phyloP scores from a whole-genome alignment of 2,329 filamentous ascomycete genomes.

The Onygenales sp. region DNA sequence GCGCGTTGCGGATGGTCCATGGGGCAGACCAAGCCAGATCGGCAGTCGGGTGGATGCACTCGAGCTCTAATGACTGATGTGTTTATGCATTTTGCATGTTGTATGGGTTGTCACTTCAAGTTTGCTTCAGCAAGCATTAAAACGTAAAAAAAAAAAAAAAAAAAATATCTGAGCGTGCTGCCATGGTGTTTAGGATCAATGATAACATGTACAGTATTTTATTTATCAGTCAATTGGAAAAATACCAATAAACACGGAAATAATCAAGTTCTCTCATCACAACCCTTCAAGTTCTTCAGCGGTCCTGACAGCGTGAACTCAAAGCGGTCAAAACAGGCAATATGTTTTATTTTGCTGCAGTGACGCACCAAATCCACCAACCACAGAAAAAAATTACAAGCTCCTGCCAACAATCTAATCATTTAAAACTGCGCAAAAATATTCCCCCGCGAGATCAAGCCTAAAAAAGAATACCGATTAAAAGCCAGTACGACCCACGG shows the following conservation, averaged over 20 bases:
- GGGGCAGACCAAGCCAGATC: conserved; percentile 25
- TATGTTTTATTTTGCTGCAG: background rate
- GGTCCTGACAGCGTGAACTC: background rate
- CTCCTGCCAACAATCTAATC: background rate
- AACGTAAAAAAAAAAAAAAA: background rate
- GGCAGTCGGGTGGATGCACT: conserved; percentile 27
- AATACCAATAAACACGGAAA: too few relatives aligned
- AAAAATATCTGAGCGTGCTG: too few relatives aligned
- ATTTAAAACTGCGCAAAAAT: background rate
- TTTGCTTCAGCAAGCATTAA: background rate
- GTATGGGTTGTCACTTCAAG: too few relatives aligned
- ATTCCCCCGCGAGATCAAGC: background rate
- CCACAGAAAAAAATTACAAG: background rate
- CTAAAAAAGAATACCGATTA: too few relatives aligned
- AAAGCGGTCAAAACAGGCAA: too few relatives aligned
- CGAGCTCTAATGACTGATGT: conserved; percentile 16
- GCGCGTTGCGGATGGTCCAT: conserved; percentile 33
- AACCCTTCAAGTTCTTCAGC: background rate
- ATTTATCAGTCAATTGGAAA: too few relatives aligned
- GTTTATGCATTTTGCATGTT: background rate
- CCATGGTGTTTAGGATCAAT: too few relatives aligned
- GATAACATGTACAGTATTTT: too few relatives aligned
- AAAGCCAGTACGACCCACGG: too few relatives aligned
- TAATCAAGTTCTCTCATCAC: too few relatives aligned
- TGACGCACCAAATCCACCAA: background rate